Percentiles rank a stretch among this genome's conserved stretches.
phyloP scores from a whole-genome alignment of 495 filamentous ascomycete species.

The Podospora bellae-mahoneyi region DNA sequence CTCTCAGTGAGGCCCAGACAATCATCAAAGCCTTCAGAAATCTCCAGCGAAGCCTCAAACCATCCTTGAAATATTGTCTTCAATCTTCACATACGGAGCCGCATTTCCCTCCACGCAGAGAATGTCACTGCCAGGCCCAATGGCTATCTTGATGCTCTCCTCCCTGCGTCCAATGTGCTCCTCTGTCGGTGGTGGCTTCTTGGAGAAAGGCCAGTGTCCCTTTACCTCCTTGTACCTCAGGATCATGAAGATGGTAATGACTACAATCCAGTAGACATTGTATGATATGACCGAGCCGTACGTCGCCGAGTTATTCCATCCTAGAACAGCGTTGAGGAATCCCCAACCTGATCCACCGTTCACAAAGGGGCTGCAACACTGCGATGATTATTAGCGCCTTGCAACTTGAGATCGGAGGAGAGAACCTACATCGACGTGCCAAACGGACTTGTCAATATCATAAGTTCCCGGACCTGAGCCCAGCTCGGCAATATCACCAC shows the following conservation, averaged over 20 bases:
- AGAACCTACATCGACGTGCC: conserved; percentile 78
- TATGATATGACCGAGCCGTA: conserved; percentile 82
- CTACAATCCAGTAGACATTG: conserved; percentile 78
- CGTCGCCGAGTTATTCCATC: conserved; percentile 87
- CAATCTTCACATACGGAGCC: not conserved
- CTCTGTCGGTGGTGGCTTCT: conserved; percentile 13
- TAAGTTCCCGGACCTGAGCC: conserved; percentile 83
- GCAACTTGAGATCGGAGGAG: not conserved
- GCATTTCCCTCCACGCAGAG: not conserved
- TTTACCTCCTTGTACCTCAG: conserved; percentile 67
- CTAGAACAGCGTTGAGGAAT: conserved; percentile 78
- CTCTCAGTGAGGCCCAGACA: not conserved
- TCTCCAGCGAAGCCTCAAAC: not conserved
- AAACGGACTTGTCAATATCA: conserved; percentile 77
- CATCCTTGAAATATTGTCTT: not conserved
- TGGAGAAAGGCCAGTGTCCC: conserved; percentile 61
- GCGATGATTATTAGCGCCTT: not conserved
- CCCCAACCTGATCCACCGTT: conserved; percentile 83
- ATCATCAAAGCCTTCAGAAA: too few relatives aligned
- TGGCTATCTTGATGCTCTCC: not conserved
- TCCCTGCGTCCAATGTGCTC: not conserved
- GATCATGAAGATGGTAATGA: conserved; percentile 57
- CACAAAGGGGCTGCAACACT: conserved; percentile 73
- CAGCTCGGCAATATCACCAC: conserved; percentile 65
- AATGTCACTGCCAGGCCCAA: not conserved